Evolutionary conservation across 1,284 basidiomycete species (phyloP), one percentile per base, ranked within the genome.

Genomic region (Trichosporon ovoides): DNA sequence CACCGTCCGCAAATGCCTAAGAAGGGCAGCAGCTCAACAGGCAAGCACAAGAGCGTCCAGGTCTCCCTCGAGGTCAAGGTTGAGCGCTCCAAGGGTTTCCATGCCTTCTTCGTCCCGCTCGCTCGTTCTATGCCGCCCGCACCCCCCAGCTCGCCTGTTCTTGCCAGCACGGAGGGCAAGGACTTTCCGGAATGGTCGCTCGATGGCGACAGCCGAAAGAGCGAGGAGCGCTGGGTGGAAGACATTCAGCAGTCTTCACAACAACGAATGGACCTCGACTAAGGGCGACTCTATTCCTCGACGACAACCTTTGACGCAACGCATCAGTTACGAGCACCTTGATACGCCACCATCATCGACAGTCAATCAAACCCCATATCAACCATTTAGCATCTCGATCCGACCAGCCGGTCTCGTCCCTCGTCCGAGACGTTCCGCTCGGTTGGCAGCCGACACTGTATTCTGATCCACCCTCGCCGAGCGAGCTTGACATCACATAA

Each of bases 91-190:
- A 59, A 69, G 50, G 70, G 74, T 2, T 74, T 74, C 63, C 70
- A 73, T 37, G 69, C 70, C 20, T 71, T 73, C 63, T 74, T 74
- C 58, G 68, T 76, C 7, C 72, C 72, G 6, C 62, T 73, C 12
- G 68, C 66, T 5, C 58, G 63, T 11, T 46, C 52, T 33, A 53
- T 72, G 55, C 74, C 74, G 7, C 66, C 66, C 1, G 70, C 70
- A 7, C 74, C 74, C n/a, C 74, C 74, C 3, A 67, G 62, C 38
- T 66, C 62, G 19, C 74, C 74, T 11, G 56, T 58, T n/a, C 60
- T 63, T 43, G 60, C 57, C 4, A 56, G 62, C 43, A 54, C 53
- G 37, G 66, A 57, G 38, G 36, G 37, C 52, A 38, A 53, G 38
- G 24, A 40, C 50, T 68, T 65, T 53, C 61, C 60, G 6, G 49